Evolutionary conservation across 805 yeast species (phyloP).

Genomic region (Pachysolen tannophilus): DNA sequence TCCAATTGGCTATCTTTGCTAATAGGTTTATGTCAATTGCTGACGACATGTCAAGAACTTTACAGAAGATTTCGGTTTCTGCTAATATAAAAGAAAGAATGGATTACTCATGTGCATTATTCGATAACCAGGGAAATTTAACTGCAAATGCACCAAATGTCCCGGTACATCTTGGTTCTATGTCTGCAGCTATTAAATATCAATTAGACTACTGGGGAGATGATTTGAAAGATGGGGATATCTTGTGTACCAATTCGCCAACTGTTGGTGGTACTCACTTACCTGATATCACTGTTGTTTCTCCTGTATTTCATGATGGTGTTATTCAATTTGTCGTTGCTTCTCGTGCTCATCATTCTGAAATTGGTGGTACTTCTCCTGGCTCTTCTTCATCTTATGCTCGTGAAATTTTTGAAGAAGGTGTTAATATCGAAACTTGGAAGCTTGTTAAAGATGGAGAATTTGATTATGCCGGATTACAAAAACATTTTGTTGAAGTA

Average conservation of each 20-base stretch:
- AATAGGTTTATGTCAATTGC: conserved; percentile 26
- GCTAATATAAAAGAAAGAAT: conserved; percentile 23
- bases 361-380: conserved; percentile 36
- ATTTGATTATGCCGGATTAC: conserved; percentile 33
- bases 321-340: conserved; percentile 34
- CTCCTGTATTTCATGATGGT: conserved; percentile 29
- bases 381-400: conserved; percentile 40
- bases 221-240: conserved; percentile 18
- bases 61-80: conserved; percentile 20
- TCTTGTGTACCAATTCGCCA: conserved; percentile 19
- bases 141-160: conserved; percentile 24
- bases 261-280: conserved; percentile 21
- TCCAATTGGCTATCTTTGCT: conserved; percentile 20
- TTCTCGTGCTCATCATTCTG: conserved; percentile 40
- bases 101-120: conserved; percentile 24
- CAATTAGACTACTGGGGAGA: conserved; percentile 17
- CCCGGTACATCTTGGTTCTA: conserved; percentile 23
- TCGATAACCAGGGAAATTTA: conserved; percentile 20
- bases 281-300: conserved; percentile 34
- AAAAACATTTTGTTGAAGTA: conserved; percentile 29
- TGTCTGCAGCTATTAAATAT: conserved; percentile 20
- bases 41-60: conserved; percentile 21
- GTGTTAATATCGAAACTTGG: conserved; percentile 34
- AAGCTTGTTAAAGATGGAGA: conserved; percentile 27
- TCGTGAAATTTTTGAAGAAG: conserved; percentile 32